Percentiles rank a stretch among this genome's conserved stretches.
Evolutionary conservation across 208 protist genomes (phyloP).

Genomic region (Acanthamoeba castellanii): DNA sequence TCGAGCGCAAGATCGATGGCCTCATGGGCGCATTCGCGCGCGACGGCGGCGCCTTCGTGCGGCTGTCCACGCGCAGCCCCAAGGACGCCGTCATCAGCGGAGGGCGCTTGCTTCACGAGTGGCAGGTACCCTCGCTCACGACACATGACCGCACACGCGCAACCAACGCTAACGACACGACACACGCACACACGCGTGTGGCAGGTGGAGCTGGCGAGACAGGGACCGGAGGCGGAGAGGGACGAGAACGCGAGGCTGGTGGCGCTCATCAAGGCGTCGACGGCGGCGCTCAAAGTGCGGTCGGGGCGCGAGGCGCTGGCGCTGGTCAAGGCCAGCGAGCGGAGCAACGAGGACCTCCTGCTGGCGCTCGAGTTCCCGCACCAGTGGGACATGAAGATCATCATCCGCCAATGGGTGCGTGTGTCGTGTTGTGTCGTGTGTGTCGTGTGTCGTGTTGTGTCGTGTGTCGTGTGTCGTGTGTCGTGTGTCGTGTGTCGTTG

Average conservation of each 20-base stretch:
- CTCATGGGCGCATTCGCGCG: neutral
- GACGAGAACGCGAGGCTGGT: neutral
- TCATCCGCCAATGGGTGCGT: neutral
- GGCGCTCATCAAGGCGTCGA: neutral
- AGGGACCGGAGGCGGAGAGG: neutral
- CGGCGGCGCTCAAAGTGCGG: neutral
- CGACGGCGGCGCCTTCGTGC: neutral
- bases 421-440: neutral
- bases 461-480: neutral
- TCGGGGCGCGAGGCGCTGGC: neutral
- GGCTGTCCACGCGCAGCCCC: neutral
- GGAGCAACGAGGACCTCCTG: neutral
- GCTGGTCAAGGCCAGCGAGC: neutral
- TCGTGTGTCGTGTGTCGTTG: neutral
- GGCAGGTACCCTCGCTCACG: neutral
- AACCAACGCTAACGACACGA: neutral
- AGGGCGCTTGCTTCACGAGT: neutral
- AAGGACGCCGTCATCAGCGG: neutral
- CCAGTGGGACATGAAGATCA: conserved; percentile 7
- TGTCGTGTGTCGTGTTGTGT: neutral
- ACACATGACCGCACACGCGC: neutral
- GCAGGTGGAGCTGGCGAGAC: neutral
- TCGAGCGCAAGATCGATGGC: neutral
- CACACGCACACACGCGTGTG: too few relatives aligned
- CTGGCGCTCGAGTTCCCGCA: neutral